A percentile compares a stretch with the other conserved stretches of the same genome.
phyloP scores from a whole-genome alignment of 345 rosid genomes.

The Cardiospermum halicacabum region DNA sequence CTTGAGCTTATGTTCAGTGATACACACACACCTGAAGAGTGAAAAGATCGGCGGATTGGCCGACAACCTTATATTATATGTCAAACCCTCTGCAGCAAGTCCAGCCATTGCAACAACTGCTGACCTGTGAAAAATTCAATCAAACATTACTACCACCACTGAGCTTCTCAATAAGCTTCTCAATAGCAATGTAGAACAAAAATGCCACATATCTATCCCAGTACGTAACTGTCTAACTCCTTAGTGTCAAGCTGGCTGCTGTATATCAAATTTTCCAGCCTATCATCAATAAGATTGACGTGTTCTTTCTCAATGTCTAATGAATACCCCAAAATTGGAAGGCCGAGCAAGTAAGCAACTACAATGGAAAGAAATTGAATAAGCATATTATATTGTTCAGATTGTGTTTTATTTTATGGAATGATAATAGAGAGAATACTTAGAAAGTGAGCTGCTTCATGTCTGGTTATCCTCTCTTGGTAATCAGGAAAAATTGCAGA shows the following conservation, averaged over 20 bases:
- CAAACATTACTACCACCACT: background rate
- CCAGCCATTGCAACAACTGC: constrained; percentile 94
- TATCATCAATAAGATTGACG: constrained; percentile 80
- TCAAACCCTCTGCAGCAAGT: constrained; percentile 89
- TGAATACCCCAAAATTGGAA: constrained; percentile 84
- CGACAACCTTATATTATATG: constrained; percentile 88
- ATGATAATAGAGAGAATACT: constrained; percentile 39
- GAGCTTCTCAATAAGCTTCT: background rate
- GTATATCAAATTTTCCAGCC: constrained; percentile 72
- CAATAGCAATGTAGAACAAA: too few relatives aligned
- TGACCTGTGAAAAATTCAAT: constrained; percentile 37
- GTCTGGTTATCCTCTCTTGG: constrained; percentile 75
- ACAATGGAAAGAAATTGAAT: constrained; percentile 12
- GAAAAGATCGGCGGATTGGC: constrained; percentile 98
- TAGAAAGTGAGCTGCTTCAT: constrained; percentile 93
- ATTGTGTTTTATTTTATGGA: background rate
- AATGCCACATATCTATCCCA: background rate
- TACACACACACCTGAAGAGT: constrained; percentile 74
- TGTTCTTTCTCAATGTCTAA: constrained; percentile 92
- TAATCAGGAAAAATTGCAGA: constrained; percentile 82
- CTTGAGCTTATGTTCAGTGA: background rate
- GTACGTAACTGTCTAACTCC: constrained; percentile 87
- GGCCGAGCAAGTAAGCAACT: constrained; percentile 86
- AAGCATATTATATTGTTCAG: background rate
- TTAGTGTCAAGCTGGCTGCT: constrained; percentile 87